Conservation (phyloP, 768 basidiomycete species). For the Boletus huronensis region DNA sequence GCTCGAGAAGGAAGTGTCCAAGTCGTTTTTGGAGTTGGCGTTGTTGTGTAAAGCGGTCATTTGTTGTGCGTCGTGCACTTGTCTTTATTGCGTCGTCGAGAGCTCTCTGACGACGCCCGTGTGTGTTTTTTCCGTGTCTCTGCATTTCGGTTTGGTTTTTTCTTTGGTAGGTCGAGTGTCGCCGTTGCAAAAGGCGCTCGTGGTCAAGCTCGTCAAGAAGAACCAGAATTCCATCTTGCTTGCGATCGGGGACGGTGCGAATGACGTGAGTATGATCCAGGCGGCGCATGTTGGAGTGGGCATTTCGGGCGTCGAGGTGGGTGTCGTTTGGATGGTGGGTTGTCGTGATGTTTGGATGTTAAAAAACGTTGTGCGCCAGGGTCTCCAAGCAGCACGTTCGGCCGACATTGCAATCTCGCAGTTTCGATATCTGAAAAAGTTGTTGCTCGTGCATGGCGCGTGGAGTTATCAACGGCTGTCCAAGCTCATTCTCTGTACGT, state of each 20-base stretch:
- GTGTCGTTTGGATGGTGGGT: constrained; percentile 8
- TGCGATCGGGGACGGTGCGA: constrained; percentile 96
- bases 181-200: constrained; percentile 93
- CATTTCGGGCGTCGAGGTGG: constrained; percentile 94
- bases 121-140: too few species aligned
- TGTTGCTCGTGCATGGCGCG: constrained; percentile 93
- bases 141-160: not conserved
- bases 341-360: not conserved
- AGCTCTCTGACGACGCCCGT: not conserved
- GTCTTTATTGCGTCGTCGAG: too few species aligned
- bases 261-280: constrained; percentile 99
- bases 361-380: constrained; percentile 42
- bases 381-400: constrained; percentile 96
- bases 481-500: constrained; percentile 92
- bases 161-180: constrained; percentile 75
- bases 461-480: constrained; percentile 98
- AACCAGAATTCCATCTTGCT: constrained; percentile 91
- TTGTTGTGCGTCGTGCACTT: constrained; percentile 64
- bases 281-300: constrained; percentile 97
- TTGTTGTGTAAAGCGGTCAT: constrained; percentile 99
- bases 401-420: constrained; percentile 98
- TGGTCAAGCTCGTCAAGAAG: constrained; percentile 98
- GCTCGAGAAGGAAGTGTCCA: constrained; percentile 87
- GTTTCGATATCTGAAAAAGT: constrained; percentile 92
- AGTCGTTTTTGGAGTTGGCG: constrained; percentile 89